These are phyloP conservation scores for Neonectria faginata DNA, from an alignment of 2,329 filamentous ascomycete species.

Conservation along the genomic window DNA sequence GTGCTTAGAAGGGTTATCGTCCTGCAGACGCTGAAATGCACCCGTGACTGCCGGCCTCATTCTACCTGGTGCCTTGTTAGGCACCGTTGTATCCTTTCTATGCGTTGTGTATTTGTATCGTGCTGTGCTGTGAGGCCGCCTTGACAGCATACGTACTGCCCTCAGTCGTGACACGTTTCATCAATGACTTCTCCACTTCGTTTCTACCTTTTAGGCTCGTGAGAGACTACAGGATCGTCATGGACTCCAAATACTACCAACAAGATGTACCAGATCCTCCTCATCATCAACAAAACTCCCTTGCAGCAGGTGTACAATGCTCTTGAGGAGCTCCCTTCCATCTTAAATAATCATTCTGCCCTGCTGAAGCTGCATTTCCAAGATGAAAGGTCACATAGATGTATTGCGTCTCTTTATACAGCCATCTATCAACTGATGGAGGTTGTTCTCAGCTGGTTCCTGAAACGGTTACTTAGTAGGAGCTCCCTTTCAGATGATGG, in stretches of 20 bases:
- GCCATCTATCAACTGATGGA: neutral
- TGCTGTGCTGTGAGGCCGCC: neutral
- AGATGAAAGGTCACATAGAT: neutral
- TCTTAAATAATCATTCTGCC: neutral
- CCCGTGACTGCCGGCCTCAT: neutral
- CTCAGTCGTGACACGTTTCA: neutral
- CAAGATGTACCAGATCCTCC: too few species aligned
- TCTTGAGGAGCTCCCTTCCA: neutral
- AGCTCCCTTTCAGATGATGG: neutral
- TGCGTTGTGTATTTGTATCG: neutral
- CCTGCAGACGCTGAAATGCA: neutral
- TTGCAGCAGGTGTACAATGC: neutral
- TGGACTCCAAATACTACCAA: too few species aligned
- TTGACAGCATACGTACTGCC: neutral
- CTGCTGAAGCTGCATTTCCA: neutral
- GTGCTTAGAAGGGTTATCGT: neutral
- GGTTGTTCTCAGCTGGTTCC: conserved; percentile 1
- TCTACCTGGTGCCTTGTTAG: neutral
- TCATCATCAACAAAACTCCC: too few species aligned
- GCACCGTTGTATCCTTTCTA: neutral
- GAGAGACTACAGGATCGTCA: too few species aligned
- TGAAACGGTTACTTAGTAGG: neutral
- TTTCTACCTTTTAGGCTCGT: neutral
- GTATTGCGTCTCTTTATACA: neutral
- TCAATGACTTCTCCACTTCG: neutral